Evolutionary conservation across 2,329 filamentous ascomycete genomes (phyloP), one percentile per base, ranked within the genome.

Genomic region (Tolypocladium ovalisporum): DNA sequence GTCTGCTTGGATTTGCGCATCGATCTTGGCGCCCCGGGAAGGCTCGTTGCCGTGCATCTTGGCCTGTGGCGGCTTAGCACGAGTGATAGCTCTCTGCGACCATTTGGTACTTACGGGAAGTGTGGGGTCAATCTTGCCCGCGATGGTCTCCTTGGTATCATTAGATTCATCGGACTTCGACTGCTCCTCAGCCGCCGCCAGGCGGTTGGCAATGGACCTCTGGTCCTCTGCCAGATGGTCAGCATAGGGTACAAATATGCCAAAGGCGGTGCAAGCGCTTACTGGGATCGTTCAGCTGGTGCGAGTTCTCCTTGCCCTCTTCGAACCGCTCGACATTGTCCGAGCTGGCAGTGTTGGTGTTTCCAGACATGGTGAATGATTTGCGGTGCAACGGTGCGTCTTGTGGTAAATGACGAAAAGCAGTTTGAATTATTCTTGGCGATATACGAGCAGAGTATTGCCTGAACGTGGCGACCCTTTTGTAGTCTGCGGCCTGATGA

Each of bases 211-310:
- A 56, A 90, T 88, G 49, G 84, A 78, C 67, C 86, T 80, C 71
- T 88, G 75, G 64, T 90, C 86, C 80, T 90, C 85, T 84, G 24
- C 29, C 10, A 8, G 2, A 3, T 22, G 19, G 32, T 52, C 32
- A 52, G n/a, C 47, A 15, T 10, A 3, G 10, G 12, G 2, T 8
- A 13, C 29, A 1, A 4, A 8, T 12, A 15, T 35, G 2, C 15
- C 19, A 15, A 17, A 32, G 19, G 3, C 2, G 15, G 15, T 15
- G 22, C 2, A 7, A 10, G 17, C 3, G 47, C 80, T 60, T 80
- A 91, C 88, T 93, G 54, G 89, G 83, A 69, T 94, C 88, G 57
- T 81, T 79, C 61, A 79, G 76, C 60, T 79, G 71, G 73, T 95
- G 89, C 55, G 86, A 86, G 70, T 88, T 77, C 58, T 79, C 70